These are phyloP conservation scores for Endocalyx cinctus DNA, from an alignment of 2,329 filamentous ascomycete species.

Conservation along the genomic window DNA sequence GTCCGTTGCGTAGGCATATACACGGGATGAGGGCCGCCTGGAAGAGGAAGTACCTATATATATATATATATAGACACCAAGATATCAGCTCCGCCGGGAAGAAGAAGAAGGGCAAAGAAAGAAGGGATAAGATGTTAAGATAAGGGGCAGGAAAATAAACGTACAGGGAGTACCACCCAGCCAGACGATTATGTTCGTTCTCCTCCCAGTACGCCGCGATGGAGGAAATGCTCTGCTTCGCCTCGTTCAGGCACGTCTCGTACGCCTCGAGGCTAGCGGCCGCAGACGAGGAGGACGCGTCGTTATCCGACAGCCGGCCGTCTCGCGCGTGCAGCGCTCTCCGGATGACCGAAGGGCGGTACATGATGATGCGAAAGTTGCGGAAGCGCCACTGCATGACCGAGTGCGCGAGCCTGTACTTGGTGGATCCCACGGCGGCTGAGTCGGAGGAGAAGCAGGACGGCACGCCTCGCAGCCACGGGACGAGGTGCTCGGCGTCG, in stretches of 20 bases:
- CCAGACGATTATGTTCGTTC: conserved; percentile 16
- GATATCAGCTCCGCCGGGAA: too few species aligned
- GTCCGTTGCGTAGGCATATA: conserved; percentile 41
- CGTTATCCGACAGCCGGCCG: conserved; percentile 16
- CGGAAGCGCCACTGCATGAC: conserved; percentile 29
- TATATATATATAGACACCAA: too few species aligned
- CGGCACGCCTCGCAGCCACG: conserved; percentile 21
- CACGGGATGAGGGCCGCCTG: conserved; percentile 44
- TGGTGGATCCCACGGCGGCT: conserved; percentile 10
- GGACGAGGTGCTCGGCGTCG: conserved; percentile 19
- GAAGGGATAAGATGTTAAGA: too few species aligned
- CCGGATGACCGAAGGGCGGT: too few species aligned
- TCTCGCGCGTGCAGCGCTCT: conserved; percentile 22
- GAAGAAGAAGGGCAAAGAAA: too few species aligned
- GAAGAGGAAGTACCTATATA: conserved; percentile 42
- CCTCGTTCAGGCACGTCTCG: conserved; percentile 20
- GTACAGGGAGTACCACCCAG: conserved; percentile 29
- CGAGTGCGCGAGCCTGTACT: conserved; percentile 20
- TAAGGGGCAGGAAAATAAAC: too few species aligned
- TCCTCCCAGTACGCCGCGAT: conserved; percentile 19
- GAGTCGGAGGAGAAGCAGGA: conserved; percentile 19
- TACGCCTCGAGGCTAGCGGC: conserved; percentile 14
- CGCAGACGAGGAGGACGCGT: conserved; percentile 2
- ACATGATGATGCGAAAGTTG: conserved; percentile 28
- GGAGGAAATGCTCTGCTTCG: conserved; percentile 21